Percentiles rank a stretch among this genome's conserved stretches.
Conservation (phyloP, 2,329 filamentous ascomycete genomes). For the Endocalyx cinctus region DNA sequence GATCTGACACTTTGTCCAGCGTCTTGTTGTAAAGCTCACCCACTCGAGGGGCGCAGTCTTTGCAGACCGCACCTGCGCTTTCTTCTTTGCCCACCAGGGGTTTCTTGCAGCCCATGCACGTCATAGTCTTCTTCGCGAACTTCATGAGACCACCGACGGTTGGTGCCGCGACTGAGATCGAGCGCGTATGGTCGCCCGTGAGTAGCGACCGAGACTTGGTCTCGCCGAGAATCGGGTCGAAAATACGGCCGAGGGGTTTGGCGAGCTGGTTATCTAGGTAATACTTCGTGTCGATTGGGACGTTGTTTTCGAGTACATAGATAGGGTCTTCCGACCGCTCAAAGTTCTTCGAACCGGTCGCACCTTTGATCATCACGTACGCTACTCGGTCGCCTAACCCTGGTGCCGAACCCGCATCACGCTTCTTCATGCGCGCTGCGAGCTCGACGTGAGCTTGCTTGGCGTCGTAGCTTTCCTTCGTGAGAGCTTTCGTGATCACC, state of each 20-base stretch:
- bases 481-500: constrained; percentile 95
- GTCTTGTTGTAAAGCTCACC: constrained; percentile 94
- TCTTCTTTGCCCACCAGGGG: constrained; percentile 78
- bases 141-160: constrained; percentile 95
- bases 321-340: constrained; percentile 97
- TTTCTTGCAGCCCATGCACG: constrained; percentile 99
- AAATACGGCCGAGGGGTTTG: constrained; percentile 90
- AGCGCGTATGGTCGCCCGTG: constrained; percentile 90
- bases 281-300: constrained; percentile 97
- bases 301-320: constrained; percentile 93
- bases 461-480: constrained; percentile 81
- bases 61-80: constrained; percentile 79
- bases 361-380: constrained; percentile 95
- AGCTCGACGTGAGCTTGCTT: constrained; percentile 97
- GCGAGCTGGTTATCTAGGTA: constrained; percentile 98
- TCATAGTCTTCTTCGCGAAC: constrained; percentile 95
- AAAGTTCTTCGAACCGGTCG: constrained; percentile 87
- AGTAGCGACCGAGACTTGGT: constrained; percentile 83
- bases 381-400: constrained; percentile 92
- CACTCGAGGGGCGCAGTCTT: constrained; percentile 76
- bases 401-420: constrained; percentile 89
- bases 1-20: constrained; percentile 79
- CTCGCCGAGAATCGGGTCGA: constrained; percentile 94
- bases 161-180: constrained; percentile 87
- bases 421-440: constrained; percentile 93